Evolutionary conservation across 352 stramenopile genomes (phyloP).

Genomic region (Aphanomyces euteiches): DNA sequence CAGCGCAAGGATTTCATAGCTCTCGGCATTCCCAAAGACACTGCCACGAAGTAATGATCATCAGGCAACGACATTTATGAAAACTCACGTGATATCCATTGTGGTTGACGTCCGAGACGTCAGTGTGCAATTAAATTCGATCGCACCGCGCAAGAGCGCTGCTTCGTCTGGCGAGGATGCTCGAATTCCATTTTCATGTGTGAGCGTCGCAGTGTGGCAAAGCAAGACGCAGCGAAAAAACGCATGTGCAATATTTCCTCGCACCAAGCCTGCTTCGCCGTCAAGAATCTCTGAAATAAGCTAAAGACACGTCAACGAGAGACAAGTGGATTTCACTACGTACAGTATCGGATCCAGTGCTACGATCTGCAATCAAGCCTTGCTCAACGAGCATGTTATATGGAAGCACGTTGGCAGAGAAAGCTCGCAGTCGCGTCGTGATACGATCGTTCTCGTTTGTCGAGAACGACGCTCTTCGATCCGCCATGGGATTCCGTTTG

Average conservation of each 20-base stretch:
- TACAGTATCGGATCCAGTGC: not conserved
- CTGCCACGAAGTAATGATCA: conserved; percentile 61
- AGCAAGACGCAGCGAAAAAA: conserved; percentile 81
- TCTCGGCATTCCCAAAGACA: conserved; percentile 69
- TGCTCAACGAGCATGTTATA: conserved; percentile 12
- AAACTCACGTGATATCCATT: not conserved
- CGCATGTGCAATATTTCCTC: conserved; percentile 22
- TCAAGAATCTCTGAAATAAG: not conserved
- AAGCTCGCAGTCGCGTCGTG: conserved; percentile 5
- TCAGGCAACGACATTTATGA: conserved; percentile 33
- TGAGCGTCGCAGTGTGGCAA: conserved; percentile 73
- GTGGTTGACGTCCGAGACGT: conserved; percentile 42
- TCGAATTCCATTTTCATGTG: conserved; percentile 31
- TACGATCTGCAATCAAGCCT: not conserved
- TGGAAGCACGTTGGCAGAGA: conserved; percentile 1
- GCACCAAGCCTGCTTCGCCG: not conserved
- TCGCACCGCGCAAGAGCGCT: conserved; percentile 64
- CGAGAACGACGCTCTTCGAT: not conserved
- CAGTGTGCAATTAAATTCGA: conserved; percentile 79
- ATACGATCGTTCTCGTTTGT: not conserved
- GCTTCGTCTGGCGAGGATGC: conserved; percentile 83
- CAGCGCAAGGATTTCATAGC: conserved; percentile 68
- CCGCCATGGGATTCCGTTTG: not conserved
- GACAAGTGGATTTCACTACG: not conserved
- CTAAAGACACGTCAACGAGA: no score